Percentiles rank a stretch among this genome's conserved stretches.
These are phyloP conservation scores for Kwoniella europaea DNA, from an alignment of 768 basidiomycete genomes.

Conservation along the genomic window DNA sequence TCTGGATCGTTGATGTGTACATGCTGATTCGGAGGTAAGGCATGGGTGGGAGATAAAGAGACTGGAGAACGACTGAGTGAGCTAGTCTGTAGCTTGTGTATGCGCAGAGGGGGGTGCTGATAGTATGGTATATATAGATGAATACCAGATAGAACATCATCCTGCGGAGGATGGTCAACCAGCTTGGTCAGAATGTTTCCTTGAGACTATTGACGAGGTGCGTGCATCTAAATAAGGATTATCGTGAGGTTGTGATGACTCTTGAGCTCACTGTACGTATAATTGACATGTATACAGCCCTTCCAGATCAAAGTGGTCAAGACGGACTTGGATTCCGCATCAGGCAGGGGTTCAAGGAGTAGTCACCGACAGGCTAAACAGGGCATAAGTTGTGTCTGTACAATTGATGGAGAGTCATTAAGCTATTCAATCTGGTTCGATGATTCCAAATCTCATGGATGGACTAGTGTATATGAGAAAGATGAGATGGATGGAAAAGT, in stretches of 20 bases:
- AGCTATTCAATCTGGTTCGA: not conserved
- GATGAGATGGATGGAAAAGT: conserved; percentile 3
- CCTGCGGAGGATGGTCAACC: not conserved
- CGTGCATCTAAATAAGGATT: not conserved
- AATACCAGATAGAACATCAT: conserved; percentile 18
- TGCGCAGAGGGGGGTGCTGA: not conserved
- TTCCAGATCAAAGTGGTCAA: conserved; percentile 6
- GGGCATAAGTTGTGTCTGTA: not conserved
- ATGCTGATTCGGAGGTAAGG: not conserved
- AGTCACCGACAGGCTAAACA: not conserved
- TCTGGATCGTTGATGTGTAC: not conserved
- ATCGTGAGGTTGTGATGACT: too few species aligned
- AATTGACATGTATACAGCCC: not conserved
- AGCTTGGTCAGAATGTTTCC: conserved; percentile 16
- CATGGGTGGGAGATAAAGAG: conserved; percentile 10
- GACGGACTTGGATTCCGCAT: not conserved
- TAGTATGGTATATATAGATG: conserved; percentile 6
- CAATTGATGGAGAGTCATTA: not conserved
- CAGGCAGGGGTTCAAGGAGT: not conserved
- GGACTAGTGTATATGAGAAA: not conserved
- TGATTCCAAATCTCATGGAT: not conserved
- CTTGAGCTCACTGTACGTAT: too few species aligned
- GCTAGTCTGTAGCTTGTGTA: not conserved
- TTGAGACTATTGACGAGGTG: conserved; percentile 23
- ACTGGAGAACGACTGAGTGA: conserved; percentile 11